These are phyloP conservation scores for Sinapis alba DNA, from an alignment of 441 rosid genomes.

Conservation along the genomic window DNA sequence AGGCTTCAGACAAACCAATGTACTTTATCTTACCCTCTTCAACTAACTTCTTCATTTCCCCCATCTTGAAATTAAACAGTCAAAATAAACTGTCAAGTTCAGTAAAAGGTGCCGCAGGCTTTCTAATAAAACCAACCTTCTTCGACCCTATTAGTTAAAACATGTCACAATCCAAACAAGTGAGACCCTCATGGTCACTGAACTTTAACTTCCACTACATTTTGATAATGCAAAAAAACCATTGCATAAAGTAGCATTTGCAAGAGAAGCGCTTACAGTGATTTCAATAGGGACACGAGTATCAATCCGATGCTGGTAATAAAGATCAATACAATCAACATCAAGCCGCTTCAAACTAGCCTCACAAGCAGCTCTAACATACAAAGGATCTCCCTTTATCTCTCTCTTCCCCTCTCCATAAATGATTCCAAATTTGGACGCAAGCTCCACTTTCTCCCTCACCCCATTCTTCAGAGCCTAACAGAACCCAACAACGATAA, in stretches of 20 bases:
- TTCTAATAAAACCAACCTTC: no score
- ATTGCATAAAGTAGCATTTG: background rate
- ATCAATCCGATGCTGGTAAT: constrained; percentile 62
- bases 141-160: no score
- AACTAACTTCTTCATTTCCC: constrained; percentile 68
- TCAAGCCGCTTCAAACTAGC: constrained; percentile 60
- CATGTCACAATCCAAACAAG: background rate
- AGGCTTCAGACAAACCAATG: constrained; percentile 69
- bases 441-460: constrained; percentile 54
- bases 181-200: background rate
- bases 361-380: constrained; percentile 58
- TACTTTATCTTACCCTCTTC: constrained; percentile 74
- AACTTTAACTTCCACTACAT: background rate
- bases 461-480: constrained; percentile 51
- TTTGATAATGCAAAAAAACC: no score
- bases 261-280: constrained; percentile 31
- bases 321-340: constrained; percentile 56
- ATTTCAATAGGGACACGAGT: constrained; percentile 55
- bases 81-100: background rate
- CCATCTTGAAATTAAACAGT: constrained; percentile 39
- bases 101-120: background rate
- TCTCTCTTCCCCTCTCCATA: constrained; percentile 34
- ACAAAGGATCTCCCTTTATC: constrained; percentile 53
- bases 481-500: background rate
- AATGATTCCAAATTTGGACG: constrained; percentile 55